Percentiles rank a stretch among this genome's conserved stretches.
Evolutionary conservation across 2,329 filamentous ascomycete genomes (phyloP).

Genomic region (Iodosphaeria phyllophila): DNA sequence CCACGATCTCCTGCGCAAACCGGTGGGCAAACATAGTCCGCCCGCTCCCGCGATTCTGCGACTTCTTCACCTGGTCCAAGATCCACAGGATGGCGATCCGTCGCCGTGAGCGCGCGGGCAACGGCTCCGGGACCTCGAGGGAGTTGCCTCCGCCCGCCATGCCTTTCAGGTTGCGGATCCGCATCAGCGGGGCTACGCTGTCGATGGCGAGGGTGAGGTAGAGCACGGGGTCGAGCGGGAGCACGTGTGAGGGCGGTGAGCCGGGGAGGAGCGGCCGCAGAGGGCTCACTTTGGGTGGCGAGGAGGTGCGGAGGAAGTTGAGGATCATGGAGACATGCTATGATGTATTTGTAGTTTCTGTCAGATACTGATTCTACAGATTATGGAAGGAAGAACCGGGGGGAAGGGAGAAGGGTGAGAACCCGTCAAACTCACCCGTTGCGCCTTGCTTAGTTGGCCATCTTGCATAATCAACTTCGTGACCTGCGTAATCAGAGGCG

Average conservation of each 20-base stretch:
- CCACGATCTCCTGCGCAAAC: constrained; percentile 71
- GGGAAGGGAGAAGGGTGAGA: too few species aligned
- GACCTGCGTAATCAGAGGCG: constrained; percentile 69
- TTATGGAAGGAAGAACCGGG: too few species aligned
- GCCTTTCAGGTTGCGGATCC: constrained; percentile 57
- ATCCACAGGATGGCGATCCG: constrained; percentile 78
- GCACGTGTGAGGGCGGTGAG: constrained; percentile 54
- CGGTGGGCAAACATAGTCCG: constrained; percentile 55
- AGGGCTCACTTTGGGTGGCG: constrained; percentile 59
- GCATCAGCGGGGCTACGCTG: constrained; percentile 76
- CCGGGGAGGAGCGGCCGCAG: constrained; percentile 56
- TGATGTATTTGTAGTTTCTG: neutral
- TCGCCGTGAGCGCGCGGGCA: constrained; percentile 56
- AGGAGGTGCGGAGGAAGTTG: constrained; percentile 65
- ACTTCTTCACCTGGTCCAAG: constrained; percentile 63
- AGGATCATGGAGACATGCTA: constrained; percentile 77
- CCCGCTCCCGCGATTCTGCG: constrained; percentile 52
- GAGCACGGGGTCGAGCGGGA: constrained; percentile 74
- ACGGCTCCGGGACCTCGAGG: constrained; percentile 65
- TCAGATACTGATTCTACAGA: constrained; percentile 1
- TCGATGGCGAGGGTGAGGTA: constrained; percentile 87
- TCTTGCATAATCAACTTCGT: constrained; percentile 83
- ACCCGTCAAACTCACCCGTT: constrained; percentile 44
- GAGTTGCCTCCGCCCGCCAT: constrained; percentile 72
- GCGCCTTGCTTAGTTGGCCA: constrained; percentile 79